A percentile compares a stretch with the other conserved stretches of the same genome.
These are phyloP conservation scores for Diaporthe australafricana DNA, from an alignment of 2,329 filamentous ascomycete genomes.

Conservation along the genomic window DNA sequence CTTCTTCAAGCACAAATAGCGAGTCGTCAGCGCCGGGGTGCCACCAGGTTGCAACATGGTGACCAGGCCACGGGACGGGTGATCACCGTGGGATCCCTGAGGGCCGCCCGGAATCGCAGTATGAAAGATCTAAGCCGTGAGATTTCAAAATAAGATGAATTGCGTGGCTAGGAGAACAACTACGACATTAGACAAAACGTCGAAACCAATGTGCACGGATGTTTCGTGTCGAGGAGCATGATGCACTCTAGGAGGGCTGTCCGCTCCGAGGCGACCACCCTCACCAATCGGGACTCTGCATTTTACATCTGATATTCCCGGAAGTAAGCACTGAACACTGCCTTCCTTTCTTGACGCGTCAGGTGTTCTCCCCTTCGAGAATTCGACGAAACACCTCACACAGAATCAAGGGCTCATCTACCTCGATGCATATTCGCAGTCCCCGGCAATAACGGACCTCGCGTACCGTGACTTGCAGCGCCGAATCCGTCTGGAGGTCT, in stretches of 20 bases:
- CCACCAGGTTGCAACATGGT: background rate
- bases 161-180: background rate
- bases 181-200: too few relatives aligned
- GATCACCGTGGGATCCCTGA: background rate
- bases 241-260: background rate
- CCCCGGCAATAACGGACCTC: background rate
- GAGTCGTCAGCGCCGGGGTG: background rate
- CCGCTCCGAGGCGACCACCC: slow-evolving; percentile 5
- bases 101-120: background rate
- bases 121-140: too few relatives aligned
- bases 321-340: background rate
- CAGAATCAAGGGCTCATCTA: background rate
- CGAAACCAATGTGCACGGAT: background rate
- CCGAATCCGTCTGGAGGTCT: background rate
- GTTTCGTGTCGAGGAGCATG: slow-evolving; percentile 25
- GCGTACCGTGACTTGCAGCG: background rate
- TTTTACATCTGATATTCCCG: slow-evolving; percentile 1
- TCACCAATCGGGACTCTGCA: slow-evolving; percentile 5
- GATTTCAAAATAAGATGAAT: background rate
- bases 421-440: background rate
- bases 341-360: background rate
- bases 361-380: background rate
- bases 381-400: background rate
- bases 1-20: background rate
- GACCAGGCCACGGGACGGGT: background rate